Conservation (phyloP, 192 early-diverging fungal genomes). For the Dispira simplex region DNA sequence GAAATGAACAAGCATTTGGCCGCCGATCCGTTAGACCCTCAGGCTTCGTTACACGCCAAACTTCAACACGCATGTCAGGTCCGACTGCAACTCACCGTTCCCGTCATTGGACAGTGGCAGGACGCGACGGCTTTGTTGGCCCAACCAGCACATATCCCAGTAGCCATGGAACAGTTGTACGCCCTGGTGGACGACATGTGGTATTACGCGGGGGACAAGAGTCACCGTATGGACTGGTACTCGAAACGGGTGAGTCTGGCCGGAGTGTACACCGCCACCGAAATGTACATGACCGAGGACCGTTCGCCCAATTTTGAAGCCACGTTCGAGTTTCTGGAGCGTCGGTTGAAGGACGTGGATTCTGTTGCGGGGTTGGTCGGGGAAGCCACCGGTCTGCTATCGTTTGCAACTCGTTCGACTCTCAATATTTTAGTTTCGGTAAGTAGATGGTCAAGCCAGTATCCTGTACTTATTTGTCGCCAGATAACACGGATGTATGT, state of each 20-base stretch:
- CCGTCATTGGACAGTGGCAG: constrained; percentile 61
- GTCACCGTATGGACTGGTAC: constrained; percentile 80
- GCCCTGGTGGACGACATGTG: constrained; percentile 74
- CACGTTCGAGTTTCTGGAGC: constrained; percentile 67
- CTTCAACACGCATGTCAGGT: constrained; percentile 41
- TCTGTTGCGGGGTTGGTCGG: constrained; percentile 30
- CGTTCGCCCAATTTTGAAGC: constrained; percentile 49
- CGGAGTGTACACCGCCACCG: constrained; percentile 70
- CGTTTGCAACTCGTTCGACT: constrained; percentile 7
- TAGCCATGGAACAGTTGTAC: constrained; percentile 48
- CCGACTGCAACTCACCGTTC: constrained; percentile 54
- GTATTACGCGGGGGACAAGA: constrained; percentile 73
- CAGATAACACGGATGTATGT: no score
- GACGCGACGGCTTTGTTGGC: constrained; percentile 63
- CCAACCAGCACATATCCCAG: constrained; percentile 56
- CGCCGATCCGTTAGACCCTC: constrained; percentile 30
- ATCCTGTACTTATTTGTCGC: no score
- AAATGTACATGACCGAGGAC: constrained; percentile 90
- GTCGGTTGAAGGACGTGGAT: constrained; percentile 55
- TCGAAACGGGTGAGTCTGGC: constrained; percentile 65
- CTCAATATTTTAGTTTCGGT: constrained; percentile 2
- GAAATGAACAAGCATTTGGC: constrained; percentile 41
- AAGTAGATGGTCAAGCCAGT: constrained; percentile 2
- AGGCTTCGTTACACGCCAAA: constrained; percentile 29
- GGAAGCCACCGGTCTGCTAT: constrained; percentile 17